Base-by-base conservation (phyloP, 768 basidiomycete genomes). In the Pisolithus sp. region DNA sequence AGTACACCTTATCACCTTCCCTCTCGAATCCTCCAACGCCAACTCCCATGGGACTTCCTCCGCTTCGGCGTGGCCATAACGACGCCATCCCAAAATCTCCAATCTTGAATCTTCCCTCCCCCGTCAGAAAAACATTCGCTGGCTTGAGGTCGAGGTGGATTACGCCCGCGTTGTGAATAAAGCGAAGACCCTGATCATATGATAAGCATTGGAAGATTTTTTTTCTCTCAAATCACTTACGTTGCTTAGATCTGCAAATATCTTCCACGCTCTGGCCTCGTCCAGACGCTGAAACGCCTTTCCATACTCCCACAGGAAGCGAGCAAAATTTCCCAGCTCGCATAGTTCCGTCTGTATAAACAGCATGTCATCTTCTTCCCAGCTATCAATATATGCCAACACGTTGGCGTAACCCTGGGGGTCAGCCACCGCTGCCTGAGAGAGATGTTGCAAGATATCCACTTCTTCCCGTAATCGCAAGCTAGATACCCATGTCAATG, bases 71-170 rank as follows among this genome's bases (percentile, higher is more conserved):
- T 1, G 93, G 92, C 88, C 91, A 94, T 48, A 92, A 61, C 6
- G 91, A 90, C n/a, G 95, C 94, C 85, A 99, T 93, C 8, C 96
- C 96, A 72, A 98, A 97, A 68, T 99, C 96, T 7, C 95, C 95
- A 66, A 99, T 93, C 73, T 92, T 93, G 73, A 99, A 86, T 42
- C 86, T 80, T 2, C 96, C 96, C 40, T 84, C 79, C 7, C 76
- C 75, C 9, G 90, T 93, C 60, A 99, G 77, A 64, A 99, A 93
- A 47, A 99, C 85, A 66, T 99, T 99, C 40, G 92, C 92, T 12
- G 96, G 96, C 73, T 99, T 99, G 57, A 99, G 71, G 71, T 99
- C 96, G 50, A 99, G 79, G 71, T 99, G 96, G 46, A 98, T 86
- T 52, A 96, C 83, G 50, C 86, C 85, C 41, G 85, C 80, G 59